phyloP scores from a whole-genome alignment of 2,329 filamentous ascomycete genomes.

The Cytospora leucostoma region DNA sequence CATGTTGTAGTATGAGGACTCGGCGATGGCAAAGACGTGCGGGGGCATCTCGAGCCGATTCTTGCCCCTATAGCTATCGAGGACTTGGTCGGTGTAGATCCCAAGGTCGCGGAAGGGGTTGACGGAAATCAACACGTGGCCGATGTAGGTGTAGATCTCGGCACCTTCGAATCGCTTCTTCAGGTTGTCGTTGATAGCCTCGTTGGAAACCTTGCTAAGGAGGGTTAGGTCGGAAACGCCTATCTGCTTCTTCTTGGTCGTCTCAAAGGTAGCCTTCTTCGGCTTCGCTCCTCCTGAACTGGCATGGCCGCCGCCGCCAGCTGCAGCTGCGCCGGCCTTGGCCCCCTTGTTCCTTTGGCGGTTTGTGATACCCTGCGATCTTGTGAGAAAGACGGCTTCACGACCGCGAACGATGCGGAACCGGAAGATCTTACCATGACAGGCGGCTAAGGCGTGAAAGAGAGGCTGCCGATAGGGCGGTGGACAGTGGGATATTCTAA shows the following conservation, averaged over 20 bases:
- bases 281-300: conserved; percentile 62
- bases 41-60: conserved; percentile 94
- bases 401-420: background rate
- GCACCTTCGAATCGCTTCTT: conserved; percentile 97
- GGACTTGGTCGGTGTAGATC: conserved; percentile 93
- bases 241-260: conserved; percentile 98
- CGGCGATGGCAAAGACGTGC: conserved; percentile 96
- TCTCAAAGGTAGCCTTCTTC: conserved; percentile 95
- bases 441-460: conserved; percentile 13
- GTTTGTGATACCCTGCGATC: conserved; percentile 50
- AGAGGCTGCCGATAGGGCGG: conserved; percentile 7
- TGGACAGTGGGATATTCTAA: conserved; percentile 13
- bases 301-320: conserved; percentile 43
- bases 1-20: conserved; percentile 99
- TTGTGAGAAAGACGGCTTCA: conserved; percentile 16
- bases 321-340: conserved; percentile 45
- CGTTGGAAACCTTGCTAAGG: conserved; percentile 97
- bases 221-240: conserved; percentile 96
- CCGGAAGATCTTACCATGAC: conserved; percentile 24
- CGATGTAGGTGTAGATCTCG: conserved; percentile 99
- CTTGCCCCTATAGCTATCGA: conserved; percentile 94
- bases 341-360: conserved; percentile 51
- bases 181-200: conserved; percentile 98
- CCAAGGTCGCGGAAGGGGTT: conserved; percentile 97
- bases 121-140: conserved; percentile 97